Conservation (phyloP, 2,329 filamentous ascomycete species). For the Clarireedia sp. region DNA sequence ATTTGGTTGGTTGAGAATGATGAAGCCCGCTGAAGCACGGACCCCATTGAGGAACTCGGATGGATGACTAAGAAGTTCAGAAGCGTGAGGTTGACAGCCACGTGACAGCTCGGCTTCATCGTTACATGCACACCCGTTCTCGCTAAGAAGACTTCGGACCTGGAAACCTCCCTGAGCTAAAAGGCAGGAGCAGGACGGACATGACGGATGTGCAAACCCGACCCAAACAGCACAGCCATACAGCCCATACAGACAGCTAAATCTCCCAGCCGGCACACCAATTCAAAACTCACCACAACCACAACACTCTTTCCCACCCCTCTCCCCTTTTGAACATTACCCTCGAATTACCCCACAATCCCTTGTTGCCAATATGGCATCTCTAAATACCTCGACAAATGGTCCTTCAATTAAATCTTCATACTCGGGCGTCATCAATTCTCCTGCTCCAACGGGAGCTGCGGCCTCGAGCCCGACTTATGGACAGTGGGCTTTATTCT, state of each 20-base stretch:
- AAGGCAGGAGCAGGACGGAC: background rate
- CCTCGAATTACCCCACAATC: background rate
- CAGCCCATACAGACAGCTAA: background rate
- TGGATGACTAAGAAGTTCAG: background rate
- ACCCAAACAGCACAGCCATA: background rate
- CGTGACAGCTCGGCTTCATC: too few relatives aligned
- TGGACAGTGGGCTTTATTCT: constrained; percentile 89
- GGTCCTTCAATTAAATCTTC: constrained; percentile 79
- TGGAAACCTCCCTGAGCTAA: background rate
- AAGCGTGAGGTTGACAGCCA: background rate
- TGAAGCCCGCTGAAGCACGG: too few relatives aligned
- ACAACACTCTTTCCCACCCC: background rate
- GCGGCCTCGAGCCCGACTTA: constrained; percentile 67
- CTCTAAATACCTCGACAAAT: constrained; percentile 71
- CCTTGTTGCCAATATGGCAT: constrained; percentile 51
- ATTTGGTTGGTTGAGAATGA: background rate
- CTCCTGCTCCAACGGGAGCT: constrained; percentile 46
- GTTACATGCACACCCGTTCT: background rate
- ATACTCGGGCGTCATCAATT: constrained; percentile 62
- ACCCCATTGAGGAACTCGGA: background rate
- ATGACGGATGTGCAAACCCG: background rate
- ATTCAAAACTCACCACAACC: background rate
- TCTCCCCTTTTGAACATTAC: background rate
- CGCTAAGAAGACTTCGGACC: too few relatives aligned
- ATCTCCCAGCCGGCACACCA: background rate